These are phyloP conservation scores for Trametes elegans DNA, from an alignment of 768 basidiomycete species.

Conservation along the genomic window DNA sequence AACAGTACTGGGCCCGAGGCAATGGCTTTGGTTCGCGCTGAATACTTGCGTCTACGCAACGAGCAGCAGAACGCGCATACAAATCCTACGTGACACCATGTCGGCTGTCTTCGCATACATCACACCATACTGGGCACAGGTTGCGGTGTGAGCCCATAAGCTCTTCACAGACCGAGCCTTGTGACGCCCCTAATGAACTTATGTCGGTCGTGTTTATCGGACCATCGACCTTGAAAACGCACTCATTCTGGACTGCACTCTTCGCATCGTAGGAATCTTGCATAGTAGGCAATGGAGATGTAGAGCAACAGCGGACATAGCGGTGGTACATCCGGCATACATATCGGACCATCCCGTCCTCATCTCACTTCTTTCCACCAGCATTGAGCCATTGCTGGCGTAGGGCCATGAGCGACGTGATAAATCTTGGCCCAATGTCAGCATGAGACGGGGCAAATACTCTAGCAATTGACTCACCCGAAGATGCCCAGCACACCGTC, in stretches of 20 bases:
- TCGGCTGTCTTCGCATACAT: neutral
- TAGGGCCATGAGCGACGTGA: conserved; percentile 69
- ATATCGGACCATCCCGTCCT: neutral
- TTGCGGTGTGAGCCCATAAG: too few species aligned
- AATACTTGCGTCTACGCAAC: conserved; percentile 69
- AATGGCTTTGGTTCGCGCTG: conserved; percentile 68
- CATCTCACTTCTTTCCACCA: conserved; percentile 26
- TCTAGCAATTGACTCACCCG: conserved; percentile 49
- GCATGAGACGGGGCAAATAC: neutral
- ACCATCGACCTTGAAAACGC: too few species aligned
- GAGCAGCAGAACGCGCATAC: conserved; percentile 21
- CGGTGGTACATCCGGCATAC: conserved; percentile 3
- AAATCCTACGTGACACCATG: conserved; percentile 10
- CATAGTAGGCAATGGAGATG: neutral
- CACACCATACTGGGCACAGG: too few species aligned
- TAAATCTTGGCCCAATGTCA: conserved; percentile 44
- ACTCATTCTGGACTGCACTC: neutral
- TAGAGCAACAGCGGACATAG: neutral
- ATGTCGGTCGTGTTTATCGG: too few species aligned
- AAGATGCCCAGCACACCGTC: conserved; percentile 85
- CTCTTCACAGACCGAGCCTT: too few species aligned
- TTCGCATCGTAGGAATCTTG: too few species aligned
- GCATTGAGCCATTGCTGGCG: conserved; percentile 65
- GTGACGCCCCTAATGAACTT: too few species aligned
- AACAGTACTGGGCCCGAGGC: conserved; percentile 73